Percentiles rank a stretch among this genome's conserved stretches.
phyloP scores from a whole-genome alignment of 768 basidiomycete species.

The Suillus occidentalis region DNA sequence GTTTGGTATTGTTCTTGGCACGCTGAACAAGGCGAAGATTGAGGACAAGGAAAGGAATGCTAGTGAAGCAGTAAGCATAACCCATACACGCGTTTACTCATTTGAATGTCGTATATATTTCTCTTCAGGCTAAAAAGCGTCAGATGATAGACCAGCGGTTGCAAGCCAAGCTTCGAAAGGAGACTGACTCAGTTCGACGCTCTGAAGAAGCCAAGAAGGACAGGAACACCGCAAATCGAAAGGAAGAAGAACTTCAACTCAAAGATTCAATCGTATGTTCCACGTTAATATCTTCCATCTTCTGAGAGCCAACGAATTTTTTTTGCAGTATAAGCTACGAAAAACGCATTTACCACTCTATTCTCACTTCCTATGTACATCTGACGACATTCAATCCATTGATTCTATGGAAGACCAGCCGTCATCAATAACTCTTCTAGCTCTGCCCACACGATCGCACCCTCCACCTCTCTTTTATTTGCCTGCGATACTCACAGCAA shows the following conservation, averaged over 20 bases:
- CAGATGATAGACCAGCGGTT: conserved; percentile 82
- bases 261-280: conserved; percentile 76
- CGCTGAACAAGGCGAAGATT: conserved; percentile 83
- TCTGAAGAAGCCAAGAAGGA: conserved; percentile 87
- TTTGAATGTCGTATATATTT: conserved; percentile 12
- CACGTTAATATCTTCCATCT: background rate
- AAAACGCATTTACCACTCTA: conserved; percentile 69
- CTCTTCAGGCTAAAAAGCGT: conserved; percentile 72
- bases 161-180: conserved; percentile 81
- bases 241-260: conserved; percentile 79
- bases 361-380: conserved; percentile 74
- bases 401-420: conserved; percentile 29
- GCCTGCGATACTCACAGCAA: conserved; percentile 63
- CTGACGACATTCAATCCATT: conserved; percentile 56
- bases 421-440: conserved; percentile 37
- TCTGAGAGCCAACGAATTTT: background rate
- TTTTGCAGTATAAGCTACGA: conserved; percentile 68
- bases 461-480: conserved; percentile 80
- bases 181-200: conserved; percentile 82
- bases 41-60: conserved; percentile 83
- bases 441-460: conserved; percentile 58
- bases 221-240: conserved; percentile 71
- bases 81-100: conserved; percentile 3
- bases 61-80: conserved; percentile 70
- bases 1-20: conserved; percentile 82